Base-by-base conservation (phyloP, 306 rosid genomes). In the Cucumis melo region DNA sequence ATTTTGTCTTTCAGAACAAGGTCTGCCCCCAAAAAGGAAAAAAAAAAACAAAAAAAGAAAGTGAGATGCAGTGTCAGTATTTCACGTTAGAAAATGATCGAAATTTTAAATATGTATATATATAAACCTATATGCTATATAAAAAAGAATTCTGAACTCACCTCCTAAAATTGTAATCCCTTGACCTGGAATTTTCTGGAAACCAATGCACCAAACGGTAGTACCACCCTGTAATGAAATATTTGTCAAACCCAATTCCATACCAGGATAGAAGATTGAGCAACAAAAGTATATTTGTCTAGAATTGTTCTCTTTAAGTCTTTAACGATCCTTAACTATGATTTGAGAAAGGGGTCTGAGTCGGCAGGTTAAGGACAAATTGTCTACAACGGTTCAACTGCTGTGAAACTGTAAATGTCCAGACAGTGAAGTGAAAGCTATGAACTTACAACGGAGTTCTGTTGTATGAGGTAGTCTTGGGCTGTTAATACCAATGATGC, bases 81-180 rank as follows among this genome's bases (percentile, higher is more conserved):
- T 24, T 17, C 3, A 15, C 20, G 39, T 8, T 29, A 46, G 46
- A 44, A 77, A n/a, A 48, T 76, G 10, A 19, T 24, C 46, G 32
- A 5, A 76, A 15, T 15, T 15, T 5, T 15, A 50, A 32, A 32
- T 32, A 32, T 3, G 36, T 48, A 14, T 46, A 46, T 46, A 11
- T 46, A 46, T 50, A 50, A 3, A 32, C 36, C 3, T 32, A 3
- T 32, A 32, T 32, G 3, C 36, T 51, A 51, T 16, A 51, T 51
- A 51, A 16, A 51, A 5, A 38, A 42, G 0, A 75, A 63, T 50
- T 27, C n/a, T 15, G 53, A 89, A 95, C 62, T 50, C 27, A 51
- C 99, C 99, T 88, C 99, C 99, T 81, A 95, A 83, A 82, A 95
- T 95, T 79, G 99, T 95, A 64, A 86, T 80, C 20, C 75, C 89